Evolutionary conservation across 345 rosid species (phyloP).

Genomic region (Camelina hispida): DNA sequence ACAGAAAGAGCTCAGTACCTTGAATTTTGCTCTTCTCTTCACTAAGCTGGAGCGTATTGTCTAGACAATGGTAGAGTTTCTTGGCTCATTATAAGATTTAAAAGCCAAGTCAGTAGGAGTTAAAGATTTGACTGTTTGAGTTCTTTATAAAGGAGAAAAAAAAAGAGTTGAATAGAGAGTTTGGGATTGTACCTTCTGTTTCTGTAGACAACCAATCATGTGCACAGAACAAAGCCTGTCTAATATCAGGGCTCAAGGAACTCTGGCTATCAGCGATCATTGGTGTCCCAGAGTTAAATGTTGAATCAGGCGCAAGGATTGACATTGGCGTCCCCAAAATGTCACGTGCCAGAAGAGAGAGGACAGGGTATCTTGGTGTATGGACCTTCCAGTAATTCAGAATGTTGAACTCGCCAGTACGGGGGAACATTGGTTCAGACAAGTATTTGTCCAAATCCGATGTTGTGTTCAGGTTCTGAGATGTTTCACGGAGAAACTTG

Average conservation of each 20-base stretch:
- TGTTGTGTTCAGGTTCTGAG: constrained; percentile 62
- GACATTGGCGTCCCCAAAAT: constrained; percentile 87
- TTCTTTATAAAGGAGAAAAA: not conserved
- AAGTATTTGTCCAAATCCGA: constrained; percentile 90
- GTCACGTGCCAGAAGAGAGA: constrained; percentile 96
- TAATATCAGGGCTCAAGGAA: constrained; percentile 65
- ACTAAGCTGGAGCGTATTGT: constrained; percentile 49
- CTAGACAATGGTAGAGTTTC: constrained; percentile 52
- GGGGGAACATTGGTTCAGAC: constrained; percentile 89
- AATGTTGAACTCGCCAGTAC: constrained; percentile 78
- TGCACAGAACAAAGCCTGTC: constrained; percentile 84
- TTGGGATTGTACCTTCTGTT: constrained; percentile 55
- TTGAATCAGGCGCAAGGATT: constrained; percentile 59
- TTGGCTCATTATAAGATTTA: constrained; percentile 25
- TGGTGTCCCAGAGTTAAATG: constrained; percentile 60
- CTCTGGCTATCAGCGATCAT: constrained; percentile 62
- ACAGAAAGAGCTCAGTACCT: constrained; percentile 26
- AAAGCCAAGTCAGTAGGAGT: constrained; percentile 8
- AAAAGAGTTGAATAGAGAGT: constrained; percentile 16
- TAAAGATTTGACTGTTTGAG: not conserved
- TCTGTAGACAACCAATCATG: constrained; percentile 78
- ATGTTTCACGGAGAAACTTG: constrained; percentile 85
- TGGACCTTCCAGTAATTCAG: constrained; percentile 98
- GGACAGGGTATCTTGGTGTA: constrained; percentile 90
- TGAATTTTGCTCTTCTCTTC: constrained; percentile 24